Conservation (phyloP, 2,329 filamentous ascomycete genomes). For the Salinomyces thailandicus region DNA sequence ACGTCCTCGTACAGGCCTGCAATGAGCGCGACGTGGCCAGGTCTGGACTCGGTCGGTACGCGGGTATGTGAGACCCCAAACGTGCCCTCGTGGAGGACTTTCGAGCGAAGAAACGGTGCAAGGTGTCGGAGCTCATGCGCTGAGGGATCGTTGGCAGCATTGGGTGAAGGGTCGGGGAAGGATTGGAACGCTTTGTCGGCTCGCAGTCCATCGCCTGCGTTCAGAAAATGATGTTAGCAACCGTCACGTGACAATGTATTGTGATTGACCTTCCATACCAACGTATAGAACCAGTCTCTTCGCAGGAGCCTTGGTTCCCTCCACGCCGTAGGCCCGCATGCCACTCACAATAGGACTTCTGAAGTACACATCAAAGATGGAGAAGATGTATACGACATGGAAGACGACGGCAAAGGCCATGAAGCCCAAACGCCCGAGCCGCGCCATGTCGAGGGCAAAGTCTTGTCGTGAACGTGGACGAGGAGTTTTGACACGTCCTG, state of each 20-base stretch:
- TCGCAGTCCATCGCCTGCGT: conserved; percentile 70
- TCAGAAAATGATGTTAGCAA: not conserved
- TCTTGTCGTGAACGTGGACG: too few species aligned
- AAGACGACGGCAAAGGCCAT: conserved; percentile 82
- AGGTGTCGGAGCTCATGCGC: conserved; percentile 64
- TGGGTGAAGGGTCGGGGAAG: conserved; percentile 72
- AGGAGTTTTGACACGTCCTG: too few species aligned
- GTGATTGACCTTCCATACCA: conserved; percentile 41
- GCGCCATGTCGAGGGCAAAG: conserved; percentile 36
- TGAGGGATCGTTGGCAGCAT: conserved; percentile 41
- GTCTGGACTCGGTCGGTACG: conserved; percentile 90
- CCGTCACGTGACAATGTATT: not conserved
- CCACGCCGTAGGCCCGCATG: conserved; percentile 71
- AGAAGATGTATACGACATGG: conserved; percentile 85
- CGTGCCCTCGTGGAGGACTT: conserved; percentile 78
- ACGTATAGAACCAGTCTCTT: conserved; percentile 89
- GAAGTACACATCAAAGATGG: conserved; percentile 98
- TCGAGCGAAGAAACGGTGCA: conserved; percentile 82
- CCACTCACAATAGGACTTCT: conserved; percentile 94
- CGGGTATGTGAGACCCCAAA: conserved; percentile 96
- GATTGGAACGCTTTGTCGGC: conserved; percentile 97
- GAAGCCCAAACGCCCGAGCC: conserved; percentile 65
- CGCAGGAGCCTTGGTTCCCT: conserved; percentile 63
- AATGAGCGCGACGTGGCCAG: conserved; percentile 92
- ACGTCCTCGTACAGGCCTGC: conserved; percentile 97